Base-by-base conservation (phyloP, 2,329 filamentous ascomycete genomes). In the Penicillium sumatraense region DNA sequence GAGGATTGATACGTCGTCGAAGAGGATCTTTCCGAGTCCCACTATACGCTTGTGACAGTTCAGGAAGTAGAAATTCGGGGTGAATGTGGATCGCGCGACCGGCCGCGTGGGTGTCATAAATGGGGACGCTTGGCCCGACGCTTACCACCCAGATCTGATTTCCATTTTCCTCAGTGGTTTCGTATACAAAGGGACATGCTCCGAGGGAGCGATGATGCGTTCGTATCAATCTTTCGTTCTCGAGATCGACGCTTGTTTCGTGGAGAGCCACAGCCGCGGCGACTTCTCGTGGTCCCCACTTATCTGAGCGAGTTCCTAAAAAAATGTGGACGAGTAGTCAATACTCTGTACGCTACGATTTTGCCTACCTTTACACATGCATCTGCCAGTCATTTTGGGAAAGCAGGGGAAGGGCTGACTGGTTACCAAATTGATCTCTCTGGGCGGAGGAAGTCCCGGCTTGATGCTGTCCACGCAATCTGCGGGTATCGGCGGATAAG, bases 41-140 rank as follows among this genome's bases (percentile, higher is more conserved):
- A 13, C 41, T 51, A 33, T 51, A 57, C 24, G 55, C 27, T 20
- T 54, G 42, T 14, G 53, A 57, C 16, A 52, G 41, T 27, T 52
- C 50, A 5, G 51, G 51, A n/a, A 57, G 49, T n/a, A 57, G 40
- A 49, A 45, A 51, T 31, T 59, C 53, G 2, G 54, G 54, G 21
- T 56, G 53, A 16, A 63, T 45, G 45, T 58, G 59, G 36, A 63
- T 62, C 47, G 57, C 59, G 18, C 55, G 59, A 5, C 57, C 57
- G 38, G 47, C 57, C 8, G 59, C 59, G 26, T 59, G 56, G 10
- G 59, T 61, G 49, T 56, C 58, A 35, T 57, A 55, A n/a, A 55
- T 23, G 3, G 59, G 53, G 20, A 51, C 45, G 8, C 31, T 49
- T 2, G 56, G 56, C 10, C 35, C 51, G 18, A 53, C 33, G 27